Base-by-base conservation (phyloP, 768 basidiomycete genomes). In the Serendipita sp. region DNA sequence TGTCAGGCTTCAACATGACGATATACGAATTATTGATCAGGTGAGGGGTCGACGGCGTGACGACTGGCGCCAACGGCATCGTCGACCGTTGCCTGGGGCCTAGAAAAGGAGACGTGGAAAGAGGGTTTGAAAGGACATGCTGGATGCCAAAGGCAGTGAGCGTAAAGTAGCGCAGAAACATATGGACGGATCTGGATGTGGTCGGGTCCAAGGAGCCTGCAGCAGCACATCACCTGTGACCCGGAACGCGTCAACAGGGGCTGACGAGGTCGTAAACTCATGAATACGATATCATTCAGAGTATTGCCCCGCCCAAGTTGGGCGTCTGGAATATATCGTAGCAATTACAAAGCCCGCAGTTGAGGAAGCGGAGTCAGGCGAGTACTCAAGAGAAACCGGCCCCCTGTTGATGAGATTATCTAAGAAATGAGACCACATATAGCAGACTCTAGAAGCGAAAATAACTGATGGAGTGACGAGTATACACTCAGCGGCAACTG, bases 21-120 rank as follows among this genome's bases (percentile, higher is more conserved):
- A 98, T 91, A 76, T 97, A 98, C n/a, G 90, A 88, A 78, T 94
- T 86, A 76, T 87, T 84, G 71, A 94, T 75, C 63, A 63, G 63
- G 62, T 60, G 61, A 24, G 34, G 42, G 20, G 63, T 43, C 61
- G 62, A 63, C 61, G 53, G 53, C 26, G 53, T 31, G 17, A 79
- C 66, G 60, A 89, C 73, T 31, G 87, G 86, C 7, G 87, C 88
- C 53, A 83, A 71, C 16, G 75, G 67, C 42, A 86, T 70, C 45
- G 79, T 75, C 24, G 78, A 73, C 50, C 77, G 76, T 45, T 66
- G 62, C 31, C 70, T 68, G n/a, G 70, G 69, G 3, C 71, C 62
- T 61, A 72, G 61, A 64, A 76, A 69, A 5, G 71, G 65, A 61
- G 70, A 68, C 22, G 78, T 80, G 41, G 79, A 80, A 62, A 80